Evolutionary conservation across 2,329 filamentous ascomycete genomes (phyloP).

Genomic region (Phaeomoniella chlamydospora): DNA sequence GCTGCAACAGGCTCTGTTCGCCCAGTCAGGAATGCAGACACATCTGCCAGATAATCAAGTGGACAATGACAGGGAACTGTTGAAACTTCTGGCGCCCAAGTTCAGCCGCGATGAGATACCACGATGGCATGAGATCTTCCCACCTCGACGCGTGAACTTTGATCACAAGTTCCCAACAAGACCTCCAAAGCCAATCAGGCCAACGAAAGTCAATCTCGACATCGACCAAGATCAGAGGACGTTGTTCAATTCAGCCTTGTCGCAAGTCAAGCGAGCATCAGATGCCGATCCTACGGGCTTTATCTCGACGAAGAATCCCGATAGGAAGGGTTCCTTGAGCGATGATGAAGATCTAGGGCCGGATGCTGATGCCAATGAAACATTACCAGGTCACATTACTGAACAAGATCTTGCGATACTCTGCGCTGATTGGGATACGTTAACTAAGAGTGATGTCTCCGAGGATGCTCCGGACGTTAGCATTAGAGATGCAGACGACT

Average conservation of each 20-base stretch:
- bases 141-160: conserved; percentile 64
- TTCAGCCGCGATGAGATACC: conserved; percentile 65
- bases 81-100: conserved; percentile 66
- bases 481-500: conserved; percentile 19
- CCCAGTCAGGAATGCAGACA: conserved; percentile 21
- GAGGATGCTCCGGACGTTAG: conserved; percentile 11
- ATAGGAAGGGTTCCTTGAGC: conserved; percentile 31
- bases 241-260: conserved; percentile 54
- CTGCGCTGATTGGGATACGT: conserved; percentile 71
- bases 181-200: conserved; percentile 66
- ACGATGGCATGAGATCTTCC: conserved; percentile 70
- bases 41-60: conserved; percentile 47
- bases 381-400: conserved; percentile 53
- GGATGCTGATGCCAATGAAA: conserved; percentile 45
- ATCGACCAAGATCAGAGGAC: conserved; percentile 77
- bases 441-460: conserved; percentile 35
- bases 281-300: neutral
- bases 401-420: conserved; percentile 72
- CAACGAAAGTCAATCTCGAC: conserved; percentile 79
- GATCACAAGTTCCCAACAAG: conserved; percentile 66
- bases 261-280: neutral
- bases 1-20: conserved; percentile 30
- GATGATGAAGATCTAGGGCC: conserved; percentile 32
- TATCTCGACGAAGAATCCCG: conserved; percentile 17
- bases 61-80: conserved; percentile 58